These are phyloP conservation scores for Zygotorulaspora florentina DNA, from an alignment of 805 yeast species.

Conservation along the genomic window DNA sequence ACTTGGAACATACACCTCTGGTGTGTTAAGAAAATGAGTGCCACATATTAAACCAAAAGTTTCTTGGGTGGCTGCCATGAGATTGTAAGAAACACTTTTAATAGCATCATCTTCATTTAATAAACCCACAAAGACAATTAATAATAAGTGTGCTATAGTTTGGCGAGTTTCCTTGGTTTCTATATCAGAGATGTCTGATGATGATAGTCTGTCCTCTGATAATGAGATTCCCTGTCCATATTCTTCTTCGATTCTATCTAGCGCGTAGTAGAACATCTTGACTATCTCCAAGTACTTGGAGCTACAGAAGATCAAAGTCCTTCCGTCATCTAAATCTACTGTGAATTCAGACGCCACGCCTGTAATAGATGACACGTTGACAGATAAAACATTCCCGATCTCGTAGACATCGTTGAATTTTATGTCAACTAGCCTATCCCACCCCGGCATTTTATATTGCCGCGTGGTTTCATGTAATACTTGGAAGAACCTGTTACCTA, in stretches of 20 bases:
- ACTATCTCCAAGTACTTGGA: constrained; percentile 59
- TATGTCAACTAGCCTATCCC: constrained; percentile 35
- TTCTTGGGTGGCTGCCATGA: constrained; percentile 58
- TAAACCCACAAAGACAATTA: constrained; percentile 64
- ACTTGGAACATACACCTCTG: constrained; percentile 62
- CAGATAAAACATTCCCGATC: constrained; percentile 40
- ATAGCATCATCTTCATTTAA: constrained; percentile 56
- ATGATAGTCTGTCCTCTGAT: constrained; percentile 7
- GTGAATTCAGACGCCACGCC: constrained; percentile 51
- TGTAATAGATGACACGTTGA: constrained; percentile 40
- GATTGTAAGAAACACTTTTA: constrained; percentile 56
- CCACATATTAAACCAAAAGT: constrained; percentile 61
- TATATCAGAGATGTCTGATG: constrained; percentile 27
- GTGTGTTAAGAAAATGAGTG: constrained; percentile 48
- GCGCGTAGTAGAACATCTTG: constrained; percentile 63
- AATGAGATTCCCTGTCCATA: constrained; percentile 8
- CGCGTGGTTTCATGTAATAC: constrained; percentile 44
- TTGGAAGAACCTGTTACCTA: constrained; percentile 69
- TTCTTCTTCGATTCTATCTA: constrained; percentile 47
- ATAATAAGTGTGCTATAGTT: constrained; percentile 54
- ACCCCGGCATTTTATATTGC: constrained; percentile 36
- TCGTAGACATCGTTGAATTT: constrained; percentile 42
- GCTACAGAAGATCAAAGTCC: constrained; percentile 42
- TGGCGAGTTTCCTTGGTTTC: constrained; percentile 30
- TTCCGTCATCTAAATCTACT: constrained; percentile 37